Conservation (phyloP, 2,329 filamentous ascomycete species). For the Sarocladium kiliense region DNA sequence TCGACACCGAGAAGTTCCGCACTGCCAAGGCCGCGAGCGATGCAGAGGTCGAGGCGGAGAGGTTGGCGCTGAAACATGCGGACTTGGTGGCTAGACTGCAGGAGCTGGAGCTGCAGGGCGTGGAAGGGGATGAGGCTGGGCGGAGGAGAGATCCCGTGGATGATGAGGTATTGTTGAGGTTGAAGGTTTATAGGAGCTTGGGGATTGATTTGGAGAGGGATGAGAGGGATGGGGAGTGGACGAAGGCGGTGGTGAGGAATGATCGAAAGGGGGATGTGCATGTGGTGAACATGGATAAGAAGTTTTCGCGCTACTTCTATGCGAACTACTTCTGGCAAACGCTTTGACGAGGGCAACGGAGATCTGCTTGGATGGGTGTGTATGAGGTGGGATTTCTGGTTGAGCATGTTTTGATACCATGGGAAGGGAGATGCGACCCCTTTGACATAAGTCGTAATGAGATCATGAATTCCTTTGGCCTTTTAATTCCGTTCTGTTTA, state of each 20-base stretch:
- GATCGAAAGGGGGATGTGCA: conserved; percentile 85
- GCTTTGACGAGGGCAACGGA: conserved; percentile 43
- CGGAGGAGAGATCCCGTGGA: conserved; percentile 43
- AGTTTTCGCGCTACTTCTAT: conserved; percentile 87
- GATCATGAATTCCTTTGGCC: neutral
- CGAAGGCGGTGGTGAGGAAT: conserved; percentile 80
- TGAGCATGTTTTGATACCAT: conserved; percentile 11
- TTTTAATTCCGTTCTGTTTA: neutral
- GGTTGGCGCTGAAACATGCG: conserved; percentile 73
- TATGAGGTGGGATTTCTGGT: conserved; percentile 11
- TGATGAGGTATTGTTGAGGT: conserved; percentile 64
- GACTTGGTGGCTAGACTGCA: conserved; percentile 70
- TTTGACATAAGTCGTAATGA: conserved; percentile 1
- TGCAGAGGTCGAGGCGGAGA: conserved; percentile 89
- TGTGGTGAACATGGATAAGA: conserved; percentile 89
- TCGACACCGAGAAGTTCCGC: conserved; percentile 92
- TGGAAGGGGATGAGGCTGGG: conserved; percentile 57
- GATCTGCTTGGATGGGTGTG: neutral
- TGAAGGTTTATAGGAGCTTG: conserved; percentile 86
- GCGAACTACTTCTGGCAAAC: conserved; percentile 95
- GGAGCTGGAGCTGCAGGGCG: conserved; percentile 80
- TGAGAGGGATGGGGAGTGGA: conserved; percentile 71
- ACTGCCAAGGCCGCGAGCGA: conserved; percentile 88
- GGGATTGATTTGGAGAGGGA: conserved; percentile 84
- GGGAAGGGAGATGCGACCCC: neutral